Evolutionary conservation across 306 rosid species (phyloP), one percentile per base, ranked within the genome.

Genomic region (Dryas octopetala): DNA sequence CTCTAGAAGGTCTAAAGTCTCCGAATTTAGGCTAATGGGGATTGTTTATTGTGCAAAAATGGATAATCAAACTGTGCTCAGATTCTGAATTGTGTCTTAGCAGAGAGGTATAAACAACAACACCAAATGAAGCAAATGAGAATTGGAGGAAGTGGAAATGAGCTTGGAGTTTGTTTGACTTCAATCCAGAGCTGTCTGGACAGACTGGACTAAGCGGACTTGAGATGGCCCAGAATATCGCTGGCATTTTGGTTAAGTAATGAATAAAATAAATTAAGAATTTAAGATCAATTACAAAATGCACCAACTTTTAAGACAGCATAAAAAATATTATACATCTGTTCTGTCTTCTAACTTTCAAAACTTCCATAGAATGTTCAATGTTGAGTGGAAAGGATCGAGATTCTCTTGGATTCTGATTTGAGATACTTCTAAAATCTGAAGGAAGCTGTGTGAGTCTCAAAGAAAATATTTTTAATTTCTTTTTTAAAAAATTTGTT

Each of bases 171-270:
- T 17, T 4, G 64, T 55, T n/a, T 53, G 43, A 53, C 74, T 70
- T 54, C 12, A 41, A 43, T 9, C 51, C 12, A 16, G 74, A 54
- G 74, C 74, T 40, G 40, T 70, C 63, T 41, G 52, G 63, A 69
- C 73, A 68, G 73, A 28, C 73, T 49, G 46, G 73, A 68, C 11
- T 19, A 9, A 2, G 45, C 9, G 3, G 71, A 48, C 57, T 41
- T 11, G 53, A 10, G 14, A 11, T 49, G 53, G 16, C 69, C 69
- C 14, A n/a, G 50, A 65, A n/a, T 38, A 15, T 67, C 60, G 68
- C 67, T 58, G 60, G 80, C 80, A 48, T 57, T 50, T 62, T 65
- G 44, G 9, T 32, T 32, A 32, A 60, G 14, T 38, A 5, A 13
- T 12, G 2, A 46, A 1, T 51, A 51, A 51, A 51, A 14, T 51